phyloP scores from a whole-genome alignment of 2,329 filamentous ascomycete species.

The Epichloe brachyelytri region DNA sequence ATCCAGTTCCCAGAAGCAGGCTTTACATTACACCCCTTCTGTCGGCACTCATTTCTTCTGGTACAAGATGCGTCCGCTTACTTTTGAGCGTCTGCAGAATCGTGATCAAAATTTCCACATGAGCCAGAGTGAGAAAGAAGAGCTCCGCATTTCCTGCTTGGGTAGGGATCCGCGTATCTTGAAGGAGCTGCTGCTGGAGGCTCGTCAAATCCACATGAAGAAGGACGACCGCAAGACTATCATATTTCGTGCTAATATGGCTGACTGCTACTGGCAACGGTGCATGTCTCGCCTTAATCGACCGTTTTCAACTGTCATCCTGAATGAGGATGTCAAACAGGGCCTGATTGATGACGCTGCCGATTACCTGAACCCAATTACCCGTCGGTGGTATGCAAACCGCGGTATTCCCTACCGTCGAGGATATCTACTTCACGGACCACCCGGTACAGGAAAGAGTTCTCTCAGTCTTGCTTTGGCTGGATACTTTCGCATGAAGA shows the following conservation, averaged over 20 bases:
- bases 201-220: constrained; percentile 39
- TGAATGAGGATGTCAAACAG: constrained; percentile 47
- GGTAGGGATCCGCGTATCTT: constrained; percentile 47
- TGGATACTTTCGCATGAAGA: constrained; percentile 55
- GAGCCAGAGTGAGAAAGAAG: constrained; percentile 39
- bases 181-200: constrained; percentile 49
- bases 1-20: constrained; percentile 27
- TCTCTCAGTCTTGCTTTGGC: constrained; percentile 58
- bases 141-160: constrained; percentile 47
- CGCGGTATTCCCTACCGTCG: constrained; percentile 76
- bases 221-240: constrained; percentile 49
- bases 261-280: constrained; percentile 43
- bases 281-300: constrained; percentile 48
- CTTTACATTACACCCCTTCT: constrained; percentile 50
- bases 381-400: constrained; percentile 67
- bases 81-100: constrained; percentile 41
- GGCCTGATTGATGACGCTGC: constrained; percentile 46
- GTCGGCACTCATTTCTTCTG: constrained; percentile 57
- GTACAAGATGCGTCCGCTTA: constrained; percentile 45
- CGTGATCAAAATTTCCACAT: constrained; percentile 25
- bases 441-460: constrained; percentile 69
- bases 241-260: constrained; percentile 47
- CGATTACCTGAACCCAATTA: constrained; percentile 50
- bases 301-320: constrained; percentile 52
- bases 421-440: constrained; percentile 71